A percentile compares a stretch with the other conserved stretches of the same genome.
phyloP scores from a whole-genome alignment of 2,329 filamentous ascomycete species.

The Beauveria caledonica region DNA sequence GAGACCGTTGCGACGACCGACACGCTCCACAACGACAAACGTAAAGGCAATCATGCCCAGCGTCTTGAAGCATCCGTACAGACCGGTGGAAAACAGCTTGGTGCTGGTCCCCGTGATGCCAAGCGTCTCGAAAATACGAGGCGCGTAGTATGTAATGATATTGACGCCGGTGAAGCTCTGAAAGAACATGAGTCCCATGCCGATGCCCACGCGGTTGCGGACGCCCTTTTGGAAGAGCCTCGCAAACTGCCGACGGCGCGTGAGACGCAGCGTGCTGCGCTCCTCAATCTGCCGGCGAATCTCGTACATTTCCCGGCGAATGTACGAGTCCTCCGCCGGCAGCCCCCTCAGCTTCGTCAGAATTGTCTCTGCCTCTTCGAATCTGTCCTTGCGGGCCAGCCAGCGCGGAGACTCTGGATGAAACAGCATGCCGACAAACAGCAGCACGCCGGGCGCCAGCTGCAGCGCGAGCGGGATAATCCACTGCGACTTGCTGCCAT shows the following conservation, averaged over 20 bases:
- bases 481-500: conserved; percentile 25
- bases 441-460: conserved; percentile 42
- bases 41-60: conserved; percentile 29
- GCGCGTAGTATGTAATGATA: conserved; percentile 51
- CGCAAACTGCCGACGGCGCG: conserved; percentile 14
- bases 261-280: conserved; percentile 22
- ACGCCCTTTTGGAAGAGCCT: conserved; percentile 20
- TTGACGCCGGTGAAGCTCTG: conserved; percentile 38
- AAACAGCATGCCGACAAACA: conserved; percentile 43
- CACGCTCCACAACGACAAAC: conserved; percentile 38
- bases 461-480: conserved; percentile 48
- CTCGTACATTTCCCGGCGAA: conserved; percentile 35
- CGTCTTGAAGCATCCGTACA: conserved; percentile 32
- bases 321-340: conserved; percentile 23
- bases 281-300: conserved; percentile 51
- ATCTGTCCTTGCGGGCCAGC: conserved; percentile 46
- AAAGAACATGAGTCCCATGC: conserved; percentile 37
- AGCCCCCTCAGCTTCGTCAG: background rate
- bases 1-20: conserved; percentile 40
- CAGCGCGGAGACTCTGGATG: conserved; percentile 51
- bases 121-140: conserved; percentile 29
- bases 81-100: conserved; percentile 30
- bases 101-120: conserved; percentile 26
- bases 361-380: conserved; percentile 27
- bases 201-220: conserved; percentile 35